Percentiles rank a stretch among this genome's conserved stretches.
Conservation (phyloP, 352 stramenopile genomes). For the Synura sp. region DNA sequence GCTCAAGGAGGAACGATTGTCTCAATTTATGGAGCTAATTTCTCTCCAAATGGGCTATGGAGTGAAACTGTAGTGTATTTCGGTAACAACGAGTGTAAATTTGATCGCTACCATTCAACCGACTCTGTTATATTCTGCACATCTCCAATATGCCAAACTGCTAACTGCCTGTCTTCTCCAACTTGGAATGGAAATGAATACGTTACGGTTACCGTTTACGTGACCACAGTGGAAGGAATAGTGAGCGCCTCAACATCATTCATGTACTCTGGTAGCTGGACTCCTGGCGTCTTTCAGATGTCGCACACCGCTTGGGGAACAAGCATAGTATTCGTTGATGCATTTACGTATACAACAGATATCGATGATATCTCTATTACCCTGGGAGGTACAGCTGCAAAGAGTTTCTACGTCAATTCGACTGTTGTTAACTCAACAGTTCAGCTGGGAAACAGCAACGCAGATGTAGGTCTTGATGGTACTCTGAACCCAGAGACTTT, state of each 20-base stretch:
- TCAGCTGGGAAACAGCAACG: background rate
- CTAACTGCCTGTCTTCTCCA: background rate
- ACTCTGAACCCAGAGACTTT: background rate
- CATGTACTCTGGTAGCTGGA: background rate
- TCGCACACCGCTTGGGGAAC: background rate
- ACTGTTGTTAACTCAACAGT: no score
- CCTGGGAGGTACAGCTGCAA: no score
- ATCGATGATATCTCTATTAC: background rate
- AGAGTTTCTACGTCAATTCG: no score
- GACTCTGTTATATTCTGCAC: background rate
- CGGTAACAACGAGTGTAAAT: background rate
- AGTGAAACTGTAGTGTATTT: background rate
- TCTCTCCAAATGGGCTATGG: background rate
- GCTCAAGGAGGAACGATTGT: slow-evolving; percentile 15
- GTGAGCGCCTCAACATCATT: background rate
- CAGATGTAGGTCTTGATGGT: background rate
- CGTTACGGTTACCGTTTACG: background rate
- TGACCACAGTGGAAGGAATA: background rate
- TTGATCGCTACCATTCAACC: background rate
- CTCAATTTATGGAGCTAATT: slow-evolving; percentile 2
- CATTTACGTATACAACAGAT: background rate
- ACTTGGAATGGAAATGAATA: background rate
- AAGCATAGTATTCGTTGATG: background rate
- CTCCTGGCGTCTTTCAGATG: background rate
- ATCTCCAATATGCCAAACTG: background rate